Base-by-base conservation (phyloP, 2,329 filamentous ascomycete genomes). In the Colletotrichum costaricense region DNA sequence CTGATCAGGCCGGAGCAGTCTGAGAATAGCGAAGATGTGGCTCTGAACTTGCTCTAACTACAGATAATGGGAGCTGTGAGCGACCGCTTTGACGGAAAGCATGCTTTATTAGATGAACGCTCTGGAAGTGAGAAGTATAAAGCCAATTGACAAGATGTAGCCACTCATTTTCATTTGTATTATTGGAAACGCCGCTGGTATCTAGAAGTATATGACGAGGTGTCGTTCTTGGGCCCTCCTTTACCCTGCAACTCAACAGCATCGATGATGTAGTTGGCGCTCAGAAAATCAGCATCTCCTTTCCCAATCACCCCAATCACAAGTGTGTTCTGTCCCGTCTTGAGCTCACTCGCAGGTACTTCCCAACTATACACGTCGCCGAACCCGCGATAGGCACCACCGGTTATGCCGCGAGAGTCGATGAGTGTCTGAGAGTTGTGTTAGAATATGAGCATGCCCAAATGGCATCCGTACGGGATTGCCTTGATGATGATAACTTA, bases 381-480 rank as follows among this genome's bases (percentile, higher is more conserved):
- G 35, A 84, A 85, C 0, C 89, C 89, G 2, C 88, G 83, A 76
- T 91, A 91, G 1, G 88, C 88, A 16, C 89, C 89, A 58, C 89
- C 81, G 0, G 89, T 91, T 2, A 91, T 84, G 2, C 89, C 89
- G 14, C 89, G 82, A 5, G 86, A 89, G 74, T 91, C 85, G 60
- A 91, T 88, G 76, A 88, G 4, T 1, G 33, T 71, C 71, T 73
- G 2, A 1, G 79, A 4, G 74, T 77, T 63, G 81, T 5, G 5
- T 35, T 2, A 24, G 33, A 12, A 35, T 35, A 11, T 12, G 11
- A 35, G 1, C 11, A 35, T 35, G 11, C 9, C 33, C 33, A 35
- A 0, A 35, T 12, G 11, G 33, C 11, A 35, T 12, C 33, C 11
- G 33, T 4, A 35, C 9, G 33, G 9, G 33, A 35, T 35, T 11